These are phyloP conservation scores for Populus davidiana DNA, from an alignment of 345 rosid genomes.

Conservation along the genomic window DNA sequence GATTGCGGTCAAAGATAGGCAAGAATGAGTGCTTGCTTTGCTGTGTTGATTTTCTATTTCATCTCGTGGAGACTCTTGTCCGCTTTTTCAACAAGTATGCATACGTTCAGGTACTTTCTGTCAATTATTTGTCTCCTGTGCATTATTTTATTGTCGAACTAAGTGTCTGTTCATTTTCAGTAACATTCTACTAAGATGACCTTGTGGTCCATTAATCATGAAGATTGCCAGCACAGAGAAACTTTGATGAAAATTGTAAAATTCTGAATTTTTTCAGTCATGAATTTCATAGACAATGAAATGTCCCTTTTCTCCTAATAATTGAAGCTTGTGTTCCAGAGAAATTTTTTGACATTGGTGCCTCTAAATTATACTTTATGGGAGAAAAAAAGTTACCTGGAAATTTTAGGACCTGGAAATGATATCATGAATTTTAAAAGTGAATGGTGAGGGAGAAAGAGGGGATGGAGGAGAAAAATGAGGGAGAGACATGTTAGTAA, in stretches of 20 bases:
- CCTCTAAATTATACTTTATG: not conserved
- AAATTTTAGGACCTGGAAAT: not conserved
- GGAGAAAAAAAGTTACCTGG: not conserved
- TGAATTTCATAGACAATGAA: not conserved
- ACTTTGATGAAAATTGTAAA: not conserved
- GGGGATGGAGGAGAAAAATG: not conserved
- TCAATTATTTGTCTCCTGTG: not conserved
- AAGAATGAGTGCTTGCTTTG: constrained; percentile 94
- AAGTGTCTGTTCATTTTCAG: not conserved
- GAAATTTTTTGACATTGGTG: not conserved
- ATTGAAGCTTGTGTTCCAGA: not conserved
- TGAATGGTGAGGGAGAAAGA: not conserved
- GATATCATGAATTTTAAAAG: not conserved
- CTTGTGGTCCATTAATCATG: not conserved
- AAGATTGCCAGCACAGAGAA: not conserved
- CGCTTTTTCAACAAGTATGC: constrained; percentile 97
- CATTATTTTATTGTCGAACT: not conserved
- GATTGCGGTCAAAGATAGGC: constrained; percentile 89
- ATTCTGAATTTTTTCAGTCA: not conserved
- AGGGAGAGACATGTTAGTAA: not conserved
- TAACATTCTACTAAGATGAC: not conserved
- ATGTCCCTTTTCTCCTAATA: not conserved
- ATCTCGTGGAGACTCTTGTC: constrained; percentile 95
- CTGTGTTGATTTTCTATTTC: constrained; percentile 85
- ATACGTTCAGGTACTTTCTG: constrained; percentile 72